Evolutionary conservation across 768 basidiomycete species (phyloP), one percentile per base, ranked within the genome.

Genomic region (Leccinum subgranulosum): DNA sequence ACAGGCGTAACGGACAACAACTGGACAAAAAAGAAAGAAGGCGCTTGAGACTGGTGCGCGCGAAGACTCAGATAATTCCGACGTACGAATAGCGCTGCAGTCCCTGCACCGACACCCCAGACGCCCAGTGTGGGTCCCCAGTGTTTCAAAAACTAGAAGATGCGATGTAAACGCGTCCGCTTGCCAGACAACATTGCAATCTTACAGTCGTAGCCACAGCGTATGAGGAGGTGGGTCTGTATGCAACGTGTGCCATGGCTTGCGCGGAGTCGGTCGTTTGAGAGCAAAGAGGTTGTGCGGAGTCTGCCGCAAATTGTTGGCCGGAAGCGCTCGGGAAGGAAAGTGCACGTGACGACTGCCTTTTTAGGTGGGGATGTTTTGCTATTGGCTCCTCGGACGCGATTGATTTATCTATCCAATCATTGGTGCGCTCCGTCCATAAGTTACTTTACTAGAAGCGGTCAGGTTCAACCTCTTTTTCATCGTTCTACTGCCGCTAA

Each of bases 1-100:
- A 92, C 79, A n/a, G 92, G 92, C 1, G 90, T 92, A 49, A 90
- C 88, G 6, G 91, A 92, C 52, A 92, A 79, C 34, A 92, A 61
- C 88, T 91, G 66, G 39, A 56, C 51, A 50, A 57, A 56, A 45
- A 23, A n/a, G n/a, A 56, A 31, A 27, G 11, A 52, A 39, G 39
- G 21, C 17, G n/a, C 41, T n/a, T 64, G 23, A 53, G 36, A 55
- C 31, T 17, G 12, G 41, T 33, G 21, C 9, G 31, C 10, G 25
- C 15, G 39, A 19, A 19, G 49, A 46, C 9, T 11, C 17, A 51
- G 12, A 41, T 25, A 25, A 9, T 34, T 4, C 27, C 15, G 53
- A 54, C 72, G 53, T 70, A 92, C 90, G 67, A 89, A 79, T 67
- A 91, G 73, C 49, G 80, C 87, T 51, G 83, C 81, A 31, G 84